Conservation (phyloP, 2,329 filamentous ascomycete genomes). For the Paracoccidioides lutzii region DNA sequence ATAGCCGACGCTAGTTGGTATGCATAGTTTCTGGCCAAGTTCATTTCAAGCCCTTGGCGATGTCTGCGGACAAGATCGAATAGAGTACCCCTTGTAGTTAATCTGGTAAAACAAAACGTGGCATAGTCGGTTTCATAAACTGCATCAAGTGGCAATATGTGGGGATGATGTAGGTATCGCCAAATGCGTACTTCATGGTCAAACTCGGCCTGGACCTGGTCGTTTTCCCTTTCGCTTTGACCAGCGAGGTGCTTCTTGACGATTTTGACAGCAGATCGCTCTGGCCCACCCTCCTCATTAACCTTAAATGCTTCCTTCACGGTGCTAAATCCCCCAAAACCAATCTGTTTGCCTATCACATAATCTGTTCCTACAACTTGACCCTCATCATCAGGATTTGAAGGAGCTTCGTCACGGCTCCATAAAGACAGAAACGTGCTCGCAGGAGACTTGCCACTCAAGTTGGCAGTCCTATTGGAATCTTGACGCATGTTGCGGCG, state of each 20-base stretch:
- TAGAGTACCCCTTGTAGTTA: conserved; percentile 51
- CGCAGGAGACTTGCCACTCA: conserved; percentile 44
- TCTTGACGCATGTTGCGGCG: conserved; percentile 22
- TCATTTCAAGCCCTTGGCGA: conserved; percentile 38
- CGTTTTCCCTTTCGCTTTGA: conserved; percentile 48
- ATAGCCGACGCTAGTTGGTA: conserved; percentile 52
- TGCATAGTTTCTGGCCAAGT: conserved; percentile 46
- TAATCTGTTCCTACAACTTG: conserved; percentile 55
- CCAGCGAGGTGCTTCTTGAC: conserved; percentile 47
- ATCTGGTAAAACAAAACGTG: conserved; percentile 55
- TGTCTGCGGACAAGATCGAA: conserved; percentile 49
- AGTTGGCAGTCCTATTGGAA: conserved; percentile 38
- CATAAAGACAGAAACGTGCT: conserved; percentile 46
- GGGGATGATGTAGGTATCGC: conserved; percentile 50
- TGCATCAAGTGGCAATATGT: conserved; percentile 49
- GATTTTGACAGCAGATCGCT: conserved; percentile 50
- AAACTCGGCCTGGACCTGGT: conserved; percentile 52
- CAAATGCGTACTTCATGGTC: conserved; percentile 57
- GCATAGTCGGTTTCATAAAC: conserved; percentile 56
- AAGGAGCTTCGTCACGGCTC: conserved; percentile 28
- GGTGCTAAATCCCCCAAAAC: conserved; percentile 52
- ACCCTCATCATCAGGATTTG: conserved; percentile 52
- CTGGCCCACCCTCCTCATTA: conserved; percentile 41
- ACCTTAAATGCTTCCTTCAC: conserved; percentile 56
- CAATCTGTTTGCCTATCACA: conserved; percentile 54